These are phyloP conservation scores for Gaultheria prostrata DNA, from an alignment of 148 eudicot species.

Conservation along the genomic window DNA sequence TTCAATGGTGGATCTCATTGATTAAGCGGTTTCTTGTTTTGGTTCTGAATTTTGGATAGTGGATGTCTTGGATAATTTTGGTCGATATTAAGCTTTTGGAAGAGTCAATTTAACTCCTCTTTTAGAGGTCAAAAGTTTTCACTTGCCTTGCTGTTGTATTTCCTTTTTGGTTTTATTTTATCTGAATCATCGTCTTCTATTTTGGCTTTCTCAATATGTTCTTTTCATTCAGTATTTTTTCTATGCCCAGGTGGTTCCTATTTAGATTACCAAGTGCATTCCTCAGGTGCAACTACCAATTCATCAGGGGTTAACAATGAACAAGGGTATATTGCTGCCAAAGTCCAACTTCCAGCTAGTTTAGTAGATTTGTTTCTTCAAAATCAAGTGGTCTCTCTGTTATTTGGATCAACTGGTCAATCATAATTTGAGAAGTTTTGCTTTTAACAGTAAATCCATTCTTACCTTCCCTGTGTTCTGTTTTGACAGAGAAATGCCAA, in stretches of 20 bases:
- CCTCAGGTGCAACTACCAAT: conserved; percentile 23
- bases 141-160: not conserved
- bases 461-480: not conserved
- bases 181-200: not conserved
- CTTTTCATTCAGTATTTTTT: not conserved
- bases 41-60: not conserved
- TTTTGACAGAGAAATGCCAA: conserved; percentile 46
- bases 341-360: not conserved
- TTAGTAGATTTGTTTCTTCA: not conserved
- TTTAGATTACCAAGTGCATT: conserved; percentile 28
- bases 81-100: not conserved
- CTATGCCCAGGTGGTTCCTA: conserved; percentile 31
- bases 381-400: not conserved
- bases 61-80: not conserved
- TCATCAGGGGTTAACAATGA: conserved; percentile 33
- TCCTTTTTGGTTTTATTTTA: not conserved
- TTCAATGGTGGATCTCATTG: not conserved
- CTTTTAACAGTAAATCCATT: not conserved
- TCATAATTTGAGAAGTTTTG: not conserved
- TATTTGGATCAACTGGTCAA: not conserved
- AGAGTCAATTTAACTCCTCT: not conserved
- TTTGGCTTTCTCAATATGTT: not conserved
- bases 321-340: conserved; percentile 27
- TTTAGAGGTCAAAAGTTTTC: not conserved
- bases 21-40: not conserved